Evolutionary conservation across 2,329 filamentous ascomycete genomes (phyloP), one percentile per base, ranked within the genome.

Genomic region (Aspergillus sp.): DNA sequence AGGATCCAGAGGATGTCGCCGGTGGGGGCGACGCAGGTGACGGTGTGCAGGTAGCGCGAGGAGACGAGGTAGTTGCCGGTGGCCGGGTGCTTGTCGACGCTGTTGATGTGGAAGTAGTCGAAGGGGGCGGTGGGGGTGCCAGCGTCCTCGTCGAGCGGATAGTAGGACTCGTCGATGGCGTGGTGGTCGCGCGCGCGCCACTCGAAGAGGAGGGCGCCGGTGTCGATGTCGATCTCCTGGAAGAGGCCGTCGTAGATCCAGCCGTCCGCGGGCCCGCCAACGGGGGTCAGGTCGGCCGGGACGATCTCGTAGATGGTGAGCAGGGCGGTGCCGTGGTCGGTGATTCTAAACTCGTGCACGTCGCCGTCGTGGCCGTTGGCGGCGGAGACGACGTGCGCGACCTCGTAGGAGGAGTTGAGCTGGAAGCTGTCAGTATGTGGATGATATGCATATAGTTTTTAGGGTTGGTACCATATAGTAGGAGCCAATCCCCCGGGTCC

Each of bases 31-130:
- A 76, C 67, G 51, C 75, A 74, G 16, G 70, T 70, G 36, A 82
- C 52, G 20, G 53, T 57, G 41, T 56, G 57, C 22, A 57, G 50
- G 26, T 64, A 72, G 17, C 77, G 72, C 0, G 71, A 67, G 0
- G 75, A 79, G 40, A 79, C 62, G 3, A 76, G 63, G 42, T 72
- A 76, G 50, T 76, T 73, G 11, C 74, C 78, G 1, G 71, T 65
- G 2, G 61, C 55, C 66, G 53, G 78, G 55, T 79, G 76, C 63
- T 81, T 80, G 61, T 78, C 76, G 50, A 81, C 69, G 41, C 76
- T 78, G 64, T 80, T 82, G 63, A 82, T 76, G 62, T 82, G 80
- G 66, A 82, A 81, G 63, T 76, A 82, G 59, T 82, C 80, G 70
- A 75, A 82, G 2, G 78, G 62, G 9, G 52, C n/a, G 4, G 48